Evolutionary conservation across 768 basidiomycete species (phyloP), one percentile per base, ranked within the genome.

Genomic region (Termitomyces sp.): DNA sequence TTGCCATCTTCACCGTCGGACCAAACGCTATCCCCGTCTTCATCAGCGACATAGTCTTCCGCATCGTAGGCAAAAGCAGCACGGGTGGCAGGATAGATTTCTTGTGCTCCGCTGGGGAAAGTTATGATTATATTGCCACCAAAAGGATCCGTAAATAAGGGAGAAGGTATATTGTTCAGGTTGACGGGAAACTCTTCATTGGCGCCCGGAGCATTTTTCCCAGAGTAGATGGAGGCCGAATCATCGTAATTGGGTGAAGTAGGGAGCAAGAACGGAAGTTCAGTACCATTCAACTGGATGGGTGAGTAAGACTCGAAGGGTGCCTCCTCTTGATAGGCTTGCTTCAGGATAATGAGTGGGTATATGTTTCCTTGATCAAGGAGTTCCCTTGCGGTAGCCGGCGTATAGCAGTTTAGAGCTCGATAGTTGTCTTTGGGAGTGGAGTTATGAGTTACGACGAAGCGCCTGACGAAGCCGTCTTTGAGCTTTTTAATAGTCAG

Each of bases 391-490:
- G 36, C 54, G 4, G 40, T 50, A 35, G 6, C 29, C 35, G 7
- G 33, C 31, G 53, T 44, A 35, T 38, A 55, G 9, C 42, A 13
- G 20, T 49, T 54, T 27, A 48, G 44, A 27, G 52, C 40, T 46
- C 52, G 45, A 33, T 51, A 56, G 7, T 42, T 44, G 33, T 55
- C 56, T 33, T 47, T 41, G 2, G 41, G 47, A 41, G 38, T 7
- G 2, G 23, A 20, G 23, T 41, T 56, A 23, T 56, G 46, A 6
- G 41, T 23, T 23, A 54, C 32, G 33, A 55, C 22, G 23, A 56
- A 59, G 9, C 60, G 60, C 10, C 3, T 36, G 29, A 62, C 56
- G n/a, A 59, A 54, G 15, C 47, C 15, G 10, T 52, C 47, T 52
- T 62, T 62, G 2, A 57, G 27, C 60, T 62, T 35, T 39, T 15